Evolutionary conservation across 2,329 filamentous ascomycete species (phyloP), one percentile per base, ranked within the genome.

Genomic region (Peltaster fructicola): DNA sequence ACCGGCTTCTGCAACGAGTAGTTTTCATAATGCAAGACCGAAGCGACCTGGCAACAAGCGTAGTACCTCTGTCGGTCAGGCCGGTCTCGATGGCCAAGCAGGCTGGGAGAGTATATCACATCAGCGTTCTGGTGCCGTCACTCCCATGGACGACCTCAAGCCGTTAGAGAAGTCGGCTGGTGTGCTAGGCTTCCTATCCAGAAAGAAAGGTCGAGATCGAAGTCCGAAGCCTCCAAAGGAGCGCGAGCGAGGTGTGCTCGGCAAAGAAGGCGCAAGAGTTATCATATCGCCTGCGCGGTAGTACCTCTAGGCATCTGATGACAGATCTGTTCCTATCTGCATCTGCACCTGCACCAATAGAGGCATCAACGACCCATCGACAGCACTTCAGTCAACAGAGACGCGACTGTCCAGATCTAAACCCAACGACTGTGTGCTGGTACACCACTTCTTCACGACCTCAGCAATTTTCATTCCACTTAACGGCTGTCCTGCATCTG

Each of bases 91-190:
- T 40, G 82, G 82, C 42, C 71, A 74, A 9, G 79, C 81, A 31
- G 85, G 77, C 50, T 95, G 84, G 85, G 84, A 77, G 22, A 79
- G 91, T 34, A 65, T 93, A 47, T 80, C 81, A 23, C 74, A 84
- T 31, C 77, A 84, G 41, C 84, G 81, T 41, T 67, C 74, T 24
- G 82, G 74, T 3, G 58, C 85, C 18, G 39, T 58, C 68, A n/a
- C n/a, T n/a, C n/a, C n/a, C n/a, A n/a, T n/a, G n/a, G n/a, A 31
- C 23, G 40, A 34, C 26, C 32, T 31, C 53, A 53, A 42, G 10
- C 27, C 34, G 8, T 21, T 24, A 11, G 40, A 41, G 30, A 54
- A 65, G 36, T 68, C 71, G n/a, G 71, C 73, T 10, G 80, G 84
- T 25, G 85, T 93, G 64, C 74, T 95, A 36, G 79, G 81, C 2